phyloP scores from a whole-genome alignment of 2,329 filamentous ascomycete species.

The Botrytis aclada region DNA sequence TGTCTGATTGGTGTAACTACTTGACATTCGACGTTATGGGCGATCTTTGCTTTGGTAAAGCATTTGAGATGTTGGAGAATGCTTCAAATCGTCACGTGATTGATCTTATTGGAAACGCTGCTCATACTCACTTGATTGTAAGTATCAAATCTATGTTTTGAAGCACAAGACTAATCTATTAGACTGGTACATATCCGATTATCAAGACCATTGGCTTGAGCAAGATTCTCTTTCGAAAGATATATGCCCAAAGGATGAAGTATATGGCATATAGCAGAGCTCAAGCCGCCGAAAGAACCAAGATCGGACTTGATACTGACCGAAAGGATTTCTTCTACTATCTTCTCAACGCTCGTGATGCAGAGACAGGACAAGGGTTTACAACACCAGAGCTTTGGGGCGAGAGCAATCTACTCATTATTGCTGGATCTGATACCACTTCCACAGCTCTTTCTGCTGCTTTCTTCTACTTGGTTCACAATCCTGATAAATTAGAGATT shows the following conservation, averaged over 20 bases:
- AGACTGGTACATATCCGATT: constrained; percentile 63
- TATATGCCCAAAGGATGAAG: constrained; percentile 63
- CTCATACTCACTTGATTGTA: constrained; percentile 66
- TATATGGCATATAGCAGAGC: constrained; percentile 70
- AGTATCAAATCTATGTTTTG: not conserved
- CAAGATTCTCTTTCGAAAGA: constrained; percentile 63
- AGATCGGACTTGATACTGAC: constrained; percentile 58
- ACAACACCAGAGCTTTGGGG: constrained; percentile 38
- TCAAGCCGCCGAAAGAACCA: constrained; percentile 64
- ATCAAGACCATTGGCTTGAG: constrained; percentile 65
- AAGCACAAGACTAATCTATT: constrained; percentile 9
- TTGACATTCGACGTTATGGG: constrained; percentile 52
- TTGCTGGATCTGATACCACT: constrained; percentile 42
- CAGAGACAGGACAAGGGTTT: constrained; percentile 56
- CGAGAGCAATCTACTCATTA: constrained; percentile 30
- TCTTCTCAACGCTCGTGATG: constrained; percentile 67
- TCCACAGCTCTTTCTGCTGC: constrained; percentile 40
- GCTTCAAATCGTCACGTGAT: constrained; percentile 63
- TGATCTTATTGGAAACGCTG: constrained; percentile 63
- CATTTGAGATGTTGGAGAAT: constrained; percentile 48
- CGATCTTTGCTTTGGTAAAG: constrained; percentile 50
- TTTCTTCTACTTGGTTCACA: constrained; percentile 41
- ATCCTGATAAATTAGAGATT: constrained; percentile 36
- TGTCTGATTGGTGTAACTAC: constrained; percentile 47
- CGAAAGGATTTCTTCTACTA: constrained; percentile 72